Evolutionary conservation across 192 early-diverging fungal species (phyloP), one percentile per base, ranked within the genome.

Genomic region (Oehlia diaphana): DNA sequence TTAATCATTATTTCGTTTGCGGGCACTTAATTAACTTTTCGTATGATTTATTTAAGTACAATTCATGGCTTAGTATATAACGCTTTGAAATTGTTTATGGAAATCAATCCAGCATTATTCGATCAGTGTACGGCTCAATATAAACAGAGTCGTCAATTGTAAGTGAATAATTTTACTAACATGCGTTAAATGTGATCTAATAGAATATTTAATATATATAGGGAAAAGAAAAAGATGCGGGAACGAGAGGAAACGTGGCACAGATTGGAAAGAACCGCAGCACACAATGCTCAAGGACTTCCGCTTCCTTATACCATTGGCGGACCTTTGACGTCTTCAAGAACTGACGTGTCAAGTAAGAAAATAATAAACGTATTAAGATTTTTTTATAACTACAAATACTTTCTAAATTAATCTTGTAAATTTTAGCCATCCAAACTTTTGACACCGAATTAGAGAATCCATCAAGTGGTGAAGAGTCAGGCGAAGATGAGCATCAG

Each of bases 41-140:
- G 63, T 21, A 49, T 16, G 21, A 14, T 80, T 31, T 9, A 53
- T 73, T 53, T 13, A 87, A 97, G 90, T 90, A 95, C 94, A 1
- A 98, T 99, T 77, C 96, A 99, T 85, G 94, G 96, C 28, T 91
- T 97, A 44, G 95, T 99, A 23, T 99, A 97, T 86, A 96, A 96
- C 80, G 96, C 97, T 7, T 87, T 99, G 66, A 98, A 99, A 78
- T 90, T 98, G 73, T 97, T 99, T 84, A 97, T 99, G 92, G 96
- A 98, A 67, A 95, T 96, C 62, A 94, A 94, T 86, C 96, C 97
- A 47, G 92, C 93, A 73, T 84, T 99, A 67, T 99, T 99, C 91
- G 97, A 99, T 83, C 92, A 96, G 78, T 99, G 96, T 86, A 92
- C 96, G 13, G 90, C 92, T 77, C 92, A 98, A 78, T 98, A 94